Conservation (phyloP, 2,329 filamentous ascomycete species). For the Passalora sequoiae region DNA sequence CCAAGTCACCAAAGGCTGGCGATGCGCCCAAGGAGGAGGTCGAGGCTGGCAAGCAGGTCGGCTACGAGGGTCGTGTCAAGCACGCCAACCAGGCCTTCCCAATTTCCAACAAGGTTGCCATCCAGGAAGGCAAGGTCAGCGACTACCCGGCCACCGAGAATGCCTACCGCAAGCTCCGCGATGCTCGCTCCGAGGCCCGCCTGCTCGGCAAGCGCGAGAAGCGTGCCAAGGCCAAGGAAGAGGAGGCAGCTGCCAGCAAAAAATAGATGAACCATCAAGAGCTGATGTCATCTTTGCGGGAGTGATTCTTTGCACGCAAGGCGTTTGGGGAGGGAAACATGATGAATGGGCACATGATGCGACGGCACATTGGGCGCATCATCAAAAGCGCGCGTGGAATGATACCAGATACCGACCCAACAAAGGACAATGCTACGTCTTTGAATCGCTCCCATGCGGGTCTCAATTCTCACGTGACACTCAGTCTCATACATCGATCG, state of each 20-base stretch:
- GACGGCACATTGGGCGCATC: constrained; percentile 22
- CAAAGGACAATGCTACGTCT: constrained; percentile 21
- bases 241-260: constrained; percentile 72
- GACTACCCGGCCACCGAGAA: constrained; percentile 66
- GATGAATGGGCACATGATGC: constrained; percentile 15
- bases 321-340: constrained; percentile 19
- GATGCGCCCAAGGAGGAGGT: constrained; percentile 81
- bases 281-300: constrained; percentile 12
- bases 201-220: constrained; percentile 83
- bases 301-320: constrained; percentile 23
- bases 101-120: constrained; percentile 64
- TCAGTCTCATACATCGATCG: too few relatives aligned
- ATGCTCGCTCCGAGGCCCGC: constrained; percentile 77
- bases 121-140: constrained; percentile 78
- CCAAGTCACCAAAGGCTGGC: constrained; percentile 88
- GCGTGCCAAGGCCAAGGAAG: constrained; percentile 81
- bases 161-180: constrained; percentile 81
- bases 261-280: constrained; percentile 55
- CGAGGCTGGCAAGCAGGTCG: constrained; percentile 58
- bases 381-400: constrained; percentile 18
- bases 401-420: constrained; percentile 21
- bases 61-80: constrained; percentile 44
- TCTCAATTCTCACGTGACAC: too few relatives aligned
- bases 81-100: constrained; percentile 56
- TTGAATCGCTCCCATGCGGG: constrained; percentile 23